These are phyloP conservation scores for Hypsizygus ulmarius DNA, from an alignment of 1,284 basidiomycete species.

Conservation along the genomic window DNA sequence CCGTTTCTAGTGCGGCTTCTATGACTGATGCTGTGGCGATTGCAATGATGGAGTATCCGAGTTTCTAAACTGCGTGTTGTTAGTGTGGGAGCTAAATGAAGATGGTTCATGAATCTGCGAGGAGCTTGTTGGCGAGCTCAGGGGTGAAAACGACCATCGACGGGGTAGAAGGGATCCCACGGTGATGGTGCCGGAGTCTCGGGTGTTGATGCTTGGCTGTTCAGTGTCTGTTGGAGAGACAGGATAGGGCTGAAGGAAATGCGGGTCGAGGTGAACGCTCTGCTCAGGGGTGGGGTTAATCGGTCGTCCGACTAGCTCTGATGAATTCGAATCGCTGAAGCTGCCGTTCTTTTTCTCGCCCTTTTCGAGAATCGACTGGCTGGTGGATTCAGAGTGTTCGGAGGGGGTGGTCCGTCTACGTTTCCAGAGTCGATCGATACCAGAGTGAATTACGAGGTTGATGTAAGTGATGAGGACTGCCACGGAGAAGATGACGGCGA, in stretches of 20 bases:
- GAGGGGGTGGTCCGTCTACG: slow-evolving; percentile 12
- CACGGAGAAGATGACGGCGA: slow-evolving; percentile 58
- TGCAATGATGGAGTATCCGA: slow-evolving; percentile 7
- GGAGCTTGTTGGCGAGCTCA: slow-evolving; percentile 26
- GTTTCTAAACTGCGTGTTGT: slow-evolving; percentile 8
- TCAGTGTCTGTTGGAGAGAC: slow-evolving; percentile 39
- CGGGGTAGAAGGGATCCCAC: slow-evolving; percentile 35
- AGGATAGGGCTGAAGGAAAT: slow-evolving; percentile 42
- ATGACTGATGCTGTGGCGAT: slow-evolving; percentile 7
- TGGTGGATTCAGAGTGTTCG: slow-evolving; percentile 5
- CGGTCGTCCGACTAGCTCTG: slow-evolving; percentile 35
- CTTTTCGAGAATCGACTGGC: slow-evolving; percentile 30
- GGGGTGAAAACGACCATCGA: slow-evolving; percentile 36
- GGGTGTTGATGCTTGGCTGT: slow-evolving; percentile 28
- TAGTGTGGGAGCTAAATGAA: slow-evolving; percentile 11
- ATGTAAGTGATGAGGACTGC: slow-evolving; percentile 57
- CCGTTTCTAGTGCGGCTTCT: slow-evolving; percentile 5
- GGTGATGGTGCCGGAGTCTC: slow-evolving; percentile 34
- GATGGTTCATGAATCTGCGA: slow-evolving; percentile 14
- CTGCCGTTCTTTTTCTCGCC: slow-evolving; percentile 15
- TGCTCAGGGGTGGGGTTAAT: slow-evolving; percentile 55
- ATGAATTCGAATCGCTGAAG: slow-evolving; percentile 16
- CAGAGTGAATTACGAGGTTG: slow-evolving; percentile 47
- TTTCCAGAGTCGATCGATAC: slow-evolving; percentile 27
- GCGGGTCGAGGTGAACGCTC: slow-evolving; percentile 41